A percentile compares a stretch with the other conserved stretches of the same genome.
phyloP scores from a whole-genome alignment of 2,329 filamentous ascomycete species.

The Cladosporium sp. region DNA sequence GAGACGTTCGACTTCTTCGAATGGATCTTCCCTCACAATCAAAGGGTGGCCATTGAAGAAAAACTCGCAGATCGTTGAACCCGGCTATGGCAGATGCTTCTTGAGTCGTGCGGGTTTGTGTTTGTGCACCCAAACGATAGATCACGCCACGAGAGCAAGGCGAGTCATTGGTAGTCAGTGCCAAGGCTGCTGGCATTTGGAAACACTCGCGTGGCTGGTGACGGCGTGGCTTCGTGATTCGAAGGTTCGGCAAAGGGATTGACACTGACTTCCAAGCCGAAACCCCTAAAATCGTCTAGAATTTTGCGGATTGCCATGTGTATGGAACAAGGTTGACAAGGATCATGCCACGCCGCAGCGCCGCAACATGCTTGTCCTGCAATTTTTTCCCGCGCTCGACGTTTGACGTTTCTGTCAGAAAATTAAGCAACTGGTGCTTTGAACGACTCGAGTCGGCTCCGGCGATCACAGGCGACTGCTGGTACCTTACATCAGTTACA shows the following conservation, averaged over 20 bases:
- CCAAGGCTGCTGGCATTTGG: slow-evolving; percentile 3
- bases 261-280: background rate
- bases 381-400: background rate
- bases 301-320: background rate
- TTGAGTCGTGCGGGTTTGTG: slow-evolving; percentile 11
- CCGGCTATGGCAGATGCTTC: background rate
- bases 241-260: background rate
- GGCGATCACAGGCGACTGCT: background rate
- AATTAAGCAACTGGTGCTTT: background rate
- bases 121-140: background rate
- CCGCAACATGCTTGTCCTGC: background rate
- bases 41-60: background rate
- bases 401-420: background rate
- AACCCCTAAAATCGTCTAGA: background rate
- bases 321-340: background rate
- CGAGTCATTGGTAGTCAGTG: background rate
- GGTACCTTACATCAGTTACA: slow-evolving; percentile 3
- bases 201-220: slow-evolving; percentile 9
- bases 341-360: background rate
- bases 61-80: background rate
- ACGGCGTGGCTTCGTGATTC: slow-evolving; percentile 8
- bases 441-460: background rate
- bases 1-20: background rate
- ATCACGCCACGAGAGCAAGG: slow-evolving; percentile 13
- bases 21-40: background rate